Base-by-base conservation (phyloP, 2,329 filamentous ascomycete species). In the Colletotrichum cereale region DNA sequence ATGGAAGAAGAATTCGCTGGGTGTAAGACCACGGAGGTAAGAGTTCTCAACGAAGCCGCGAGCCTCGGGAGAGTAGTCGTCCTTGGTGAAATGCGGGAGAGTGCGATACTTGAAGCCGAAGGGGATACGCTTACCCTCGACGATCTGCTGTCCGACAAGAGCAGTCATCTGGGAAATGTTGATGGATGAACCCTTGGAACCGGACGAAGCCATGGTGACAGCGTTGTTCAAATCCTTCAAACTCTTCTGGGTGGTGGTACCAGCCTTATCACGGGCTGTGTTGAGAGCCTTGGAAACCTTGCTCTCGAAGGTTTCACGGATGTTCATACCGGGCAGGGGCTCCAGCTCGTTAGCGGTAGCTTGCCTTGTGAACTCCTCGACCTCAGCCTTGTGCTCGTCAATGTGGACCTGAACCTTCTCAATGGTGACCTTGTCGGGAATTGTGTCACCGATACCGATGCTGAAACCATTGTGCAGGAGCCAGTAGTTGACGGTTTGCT, bases 131-230 rank as follows among this genome's bases (percentile, higher is more conserved):
- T 97, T 97, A 78, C 96, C 97, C 84, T 99, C 96, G 11, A 99
- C 95, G 75, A 97, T 97, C 81, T 99, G 97, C 81, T 99, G 96
- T 75, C 97, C 96, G 72, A 99, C 97, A 74, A 98, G 89, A 34
- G 96, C 96, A 73, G 95, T 97, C 96, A 99, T 99, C 83, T 99
- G 96, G 21, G 97, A 98, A 77, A 99, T 98, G 82, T 99, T 99
- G 87, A 99, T 98, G 16, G 94, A 96, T 2, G 96, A 98, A 81
- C 96, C 96, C 86, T 99, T 99, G 76, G 97, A 99, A 78, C 96
- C 96, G 71, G 96, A 98, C 64, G 92, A 91, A 72, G 97, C 95
- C 93, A 98, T 99, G 79, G 95, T 94, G 66, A 97, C 94, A 62
- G 96, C 96, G 78, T 98, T 98, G 87, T 99, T 99, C 77, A 93